A percentile compares a stretch with the other conserved stretches of the same genome.
phyloP scores from a whole-genome alignment of 2,329 filamentous ascomycete genomes.

The Bertia moriformis region DNA sequence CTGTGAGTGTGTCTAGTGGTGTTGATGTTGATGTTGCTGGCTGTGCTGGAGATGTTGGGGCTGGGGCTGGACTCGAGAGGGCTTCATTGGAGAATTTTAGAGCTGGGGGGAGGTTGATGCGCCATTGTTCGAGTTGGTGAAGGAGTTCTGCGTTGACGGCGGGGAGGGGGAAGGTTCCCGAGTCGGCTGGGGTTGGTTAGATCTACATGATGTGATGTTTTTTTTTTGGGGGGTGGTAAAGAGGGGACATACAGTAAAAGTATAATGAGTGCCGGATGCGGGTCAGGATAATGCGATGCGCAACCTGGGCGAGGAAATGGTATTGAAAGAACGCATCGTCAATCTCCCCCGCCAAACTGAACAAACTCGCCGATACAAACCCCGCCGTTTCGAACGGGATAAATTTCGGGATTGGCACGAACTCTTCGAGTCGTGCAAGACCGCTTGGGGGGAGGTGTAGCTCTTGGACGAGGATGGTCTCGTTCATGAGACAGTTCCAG shows the following conservation, averaged over 20 bases:
- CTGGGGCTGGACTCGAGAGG: background rate
- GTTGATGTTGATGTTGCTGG: background rate
- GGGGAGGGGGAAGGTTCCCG: conserved; percentile 24
- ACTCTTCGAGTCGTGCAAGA: conserved; percentile 31
- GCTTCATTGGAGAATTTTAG: background rate
- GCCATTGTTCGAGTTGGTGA: conserved; percentile 40
- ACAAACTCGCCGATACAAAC: conserved; percentile 10
- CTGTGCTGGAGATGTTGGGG: background rate
- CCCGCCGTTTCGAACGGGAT: conserved; percentile 22
- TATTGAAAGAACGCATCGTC: conserved; percentile 40
- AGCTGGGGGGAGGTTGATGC: conserved; percentile 25
- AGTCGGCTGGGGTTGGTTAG: conserved; percentile 13
- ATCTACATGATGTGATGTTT: conserved; percentile 4
- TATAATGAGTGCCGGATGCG: conserved; percentile 33
- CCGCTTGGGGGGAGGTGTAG: conserved; percentile 33
- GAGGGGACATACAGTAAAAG: conserved; percentile 20
- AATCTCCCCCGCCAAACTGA: conserved; percentile 16
- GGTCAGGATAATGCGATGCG: conserved; percentile 37
- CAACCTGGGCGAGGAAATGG: conserved; percentile 39
- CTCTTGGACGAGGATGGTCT: conserved; percentile 38
- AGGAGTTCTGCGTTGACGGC: conserved; percentile 32
- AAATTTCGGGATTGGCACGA: conserved; percentile 36
- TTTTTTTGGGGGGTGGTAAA: background rate
- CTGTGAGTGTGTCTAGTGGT: background rate
- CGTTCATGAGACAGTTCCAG: conserved; percentile 39